Conservation (phyloP, 768 basidiomycete genomes). For the Psilocybe sp. region DNA sequence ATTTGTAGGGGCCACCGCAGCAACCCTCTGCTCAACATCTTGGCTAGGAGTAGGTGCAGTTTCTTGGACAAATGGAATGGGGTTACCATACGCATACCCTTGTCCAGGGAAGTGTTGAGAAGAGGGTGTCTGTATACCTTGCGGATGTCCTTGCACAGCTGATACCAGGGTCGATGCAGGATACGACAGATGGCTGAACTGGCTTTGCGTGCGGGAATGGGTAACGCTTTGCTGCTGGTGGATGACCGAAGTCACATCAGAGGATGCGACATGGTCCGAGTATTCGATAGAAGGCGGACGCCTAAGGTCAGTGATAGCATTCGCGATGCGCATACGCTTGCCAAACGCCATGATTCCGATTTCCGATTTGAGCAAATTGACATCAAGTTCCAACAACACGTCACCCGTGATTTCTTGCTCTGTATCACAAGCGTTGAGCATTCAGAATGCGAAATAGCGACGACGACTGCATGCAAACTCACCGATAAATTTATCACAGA, state of each 20-base stretch:
- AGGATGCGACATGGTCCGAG: constrained; percentile 33
- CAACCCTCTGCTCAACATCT: neutral
- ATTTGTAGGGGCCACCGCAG: neutral
- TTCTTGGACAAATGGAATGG: too few relatives aligned
- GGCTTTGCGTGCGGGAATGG: constrained; percentile 41
- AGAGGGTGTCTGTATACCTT: constrained; percentile 36
- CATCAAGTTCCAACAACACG: constrained; percentile 91
- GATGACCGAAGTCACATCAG: constrained; percentile 21
- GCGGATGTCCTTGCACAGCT: constrained; percentile 23
- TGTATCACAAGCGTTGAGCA: constrained; percentile 22
- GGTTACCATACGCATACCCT: constrained; percentile 14
- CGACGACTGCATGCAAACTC: constrained; percentile 20
- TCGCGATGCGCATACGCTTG: constrained; percentile 89
- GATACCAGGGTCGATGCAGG: constrained; percentile 25
- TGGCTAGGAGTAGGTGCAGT: too few relatives aligned
- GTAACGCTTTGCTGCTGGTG: constrained; percentile 4
- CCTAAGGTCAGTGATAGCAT: constrained; percentile 86
- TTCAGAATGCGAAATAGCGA: constrained; percentile 6
- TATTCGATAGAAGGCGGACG: constrained; percentile 65
- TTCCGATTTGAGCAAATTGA: constrained; percentile 86
- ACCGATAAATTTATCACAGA: constrained; percentile 88
- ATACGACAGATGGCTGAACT: constrained; percentile 44
- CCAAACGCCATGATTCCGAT: constrained; percentile 94
- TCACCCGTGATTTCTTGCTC: constrained; percentile 99
- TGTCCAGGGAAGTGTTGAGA: neutral